Conservation (phyloP, 805 yeast species). For the Candida andamanensis region DNA sequence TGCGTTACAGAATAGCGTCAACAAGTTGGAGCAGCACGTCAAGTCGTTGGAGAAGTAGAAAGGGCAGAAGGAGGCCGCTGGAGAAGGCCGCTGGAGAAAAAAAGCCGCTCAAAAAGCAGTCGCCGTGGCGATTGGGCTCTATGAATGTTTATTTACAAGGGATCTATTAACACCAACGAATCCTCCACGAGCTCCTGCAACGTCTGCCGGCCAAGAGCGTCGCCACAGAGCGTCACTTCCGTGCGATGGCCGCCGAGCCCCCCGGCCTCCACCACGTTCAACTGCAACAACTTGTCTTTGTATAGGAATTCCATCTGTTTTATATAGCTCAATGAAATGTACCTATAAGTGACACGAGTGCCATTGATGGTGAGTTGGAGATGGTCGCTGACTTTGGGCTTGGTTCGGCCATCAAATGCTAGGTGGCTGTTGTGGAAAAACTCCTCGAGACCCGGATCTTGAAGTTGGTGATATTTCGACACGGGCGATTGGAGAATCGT, state of each 20-base stretch:
- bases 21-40: slow-evolving; percentile 65
- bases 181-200: slow-evolving; percentile 24
- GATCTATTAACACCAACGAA: slow-evolving; percentile 7
- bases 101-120: too few relatives aligned
- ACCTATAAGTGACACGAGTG: slow-evolving; percentile 37
- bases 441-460: slow-evolving; percentile 39
- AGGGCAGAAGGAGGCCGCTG: slow-evolving; percentile 1
- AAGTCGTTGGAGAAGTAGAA: slow-evolving; percentile 47
- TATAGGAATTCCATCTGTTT: slow-evolving; percentile 41
- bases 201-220: slow-evolving; percentile 15
- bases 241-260: slow-evolving; percentile 48
- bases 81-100: slow-evolving; percentile 1
- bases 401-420: slow-evolving; percentile 34
- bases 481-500: slow-evolving; percentile 14
- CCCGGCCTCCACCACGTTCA: slow-evolving; percentile 52
- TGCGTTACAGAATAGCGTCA: slow-evolving; percentile 61
- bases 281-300: slow-evolving; percentile 34
- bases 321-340: slow-evolving; percentile 39
- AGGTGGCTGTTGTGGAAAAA: slow-evolving; percentile 36
- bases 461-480: slow-evolving; percentile 23
- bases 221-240: slow-evolving; percentile 46
- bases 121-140: too few relatives aligned
- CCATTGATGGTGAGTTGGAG: slow-evolving; percentile 37
- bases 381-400: slow-evolving; percentile 33
- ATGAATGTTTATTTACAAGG: slow-evolving; percentile 4